Evolutionary conservation across 2,329 filamentous ascomycete species (phyloP), one percentile per base, ranked within the genome.

Genomic region (Monilinia aucupariae): DNA sequence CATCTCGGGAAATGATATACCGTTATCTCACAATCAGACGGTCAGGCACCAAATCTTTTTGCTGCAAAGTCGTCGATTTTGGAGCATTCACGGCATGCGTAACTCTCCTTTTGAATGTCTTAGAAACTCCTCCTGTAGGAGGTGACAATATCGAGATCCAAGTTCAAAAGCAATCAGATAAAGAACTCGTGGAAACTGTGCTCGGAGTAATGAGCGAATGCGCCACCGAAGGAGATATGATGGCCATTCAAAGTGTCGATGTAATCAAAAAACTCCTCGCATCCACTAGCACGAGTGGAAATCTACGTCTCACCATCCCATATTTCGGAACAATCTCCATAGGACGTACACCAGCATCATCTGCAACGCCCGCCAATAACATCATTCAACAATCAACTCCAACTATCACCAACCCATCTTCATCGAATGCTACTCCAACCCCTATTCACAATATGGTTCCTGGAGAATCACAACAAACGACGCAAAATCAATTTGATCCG

Each of bases 301-400:
- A 71, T 59, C 59, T 73, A 7, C 70, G 69, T 34, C 70, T 74
- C 39, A 71, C 70, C 22, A 73, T 74, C 4, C 72, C 71, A 6
- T 73, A 73, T 55, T 73, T 73, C 45, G 72, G 72, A 9, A 72
- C 71, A 3, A 69, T 74, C 37, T 70, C 56, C 41, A 72, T 73
- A 20, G 64, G 67, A 17, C 67, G 55, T 32, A 54, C 55, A 30
- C 22, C 61, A 47, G 20, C 27, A 22, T 9, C 15, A 32, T 37
- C 59, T 17, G 30, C 48, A 48, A 50, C 34, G 7, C 25, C 49
- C 45, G 32, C 54, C 30, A 8, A 30, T 6, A 37, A 30, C n/a
- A 37, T 47, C 15, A 39, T 43, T 13, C 49, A 51, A 49, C 15
- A 15, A 49, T 20, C 22, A 4, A 58, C 30, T 25, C 61, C 25